Evolutionary conservation across 2,329 filamentous ascomycete species (phyloP).

Genomic region (Colletotrichum eremochloae): DNA sequence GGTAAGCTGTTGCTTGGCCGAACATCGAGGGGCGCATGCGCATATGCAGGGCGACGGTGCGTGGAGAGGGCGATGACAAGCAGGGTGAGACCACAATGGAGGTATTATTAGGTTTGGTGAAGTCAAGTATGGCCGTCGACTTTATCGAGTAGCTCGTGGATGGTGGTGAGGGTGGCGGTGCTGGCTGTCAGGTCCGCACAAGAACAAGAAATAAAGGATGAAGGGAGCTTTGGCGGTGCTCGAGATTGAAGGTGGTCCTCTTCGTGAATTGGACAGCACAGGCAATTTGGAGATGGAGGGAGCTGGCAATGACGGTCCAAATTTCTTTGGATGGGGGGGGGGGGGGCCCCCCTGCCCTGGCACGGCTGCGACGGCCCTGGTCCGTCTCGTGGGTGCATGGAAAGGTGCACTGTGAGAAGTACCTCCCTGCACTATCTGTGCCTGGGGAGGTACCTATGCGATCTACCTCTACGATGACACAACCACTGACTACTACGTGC

Average conservation of each 20-base stretch:
- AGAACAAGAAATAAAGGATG: background rate
- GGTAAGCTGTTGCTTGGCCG: slow-evolving; percentile 27
- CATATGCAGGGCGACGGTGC: slow-evolving; percentile 35
- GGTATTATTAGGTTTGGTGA: background rate
- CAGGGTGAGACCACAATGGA: slow-evolving; percentile 3
- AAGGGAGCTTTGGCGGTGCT: background rate
- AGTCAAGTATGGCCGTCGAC: background rate
- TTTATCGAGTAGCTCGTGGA: background rate
- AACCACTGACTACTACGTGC: background rate
- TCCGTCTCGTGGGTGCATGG: background rate
- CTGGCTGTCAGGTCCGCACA: background rate
- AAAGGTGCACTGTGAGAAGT: slow-evolving; percentile 3
- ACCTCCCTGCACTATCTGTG: too few species aligned
- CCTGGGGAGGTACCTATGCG: too few species aligned
- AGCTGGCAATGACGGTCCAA: slow-evolving; percentile 38
- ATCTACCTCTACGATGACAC: too few species aligned
- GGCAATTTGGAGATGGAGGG: slow-evolving; percentile 6
- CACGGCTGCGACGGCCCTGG: background rate
- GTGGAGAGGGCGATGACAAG: slow-evolving; percentile 24
- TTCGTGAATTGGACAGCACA: slow-evolving; percentile 37
- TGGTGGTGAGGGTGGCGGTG: slow-evolving; percentile 16
- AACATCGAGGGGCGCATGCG: slow-evolving; percentile 40
- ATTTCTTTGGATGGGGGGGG: slow-evolving; percentile 40
- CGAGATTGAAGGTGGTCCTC: slow-evolving; percentile 17
- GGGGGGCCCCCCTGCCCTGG: slow-evolving; percentile 31